These are phyloP conservation scores for Lotmaria passim DNA, from an alignment of 208 protist species.

Conservation along the genomic window DNA sequence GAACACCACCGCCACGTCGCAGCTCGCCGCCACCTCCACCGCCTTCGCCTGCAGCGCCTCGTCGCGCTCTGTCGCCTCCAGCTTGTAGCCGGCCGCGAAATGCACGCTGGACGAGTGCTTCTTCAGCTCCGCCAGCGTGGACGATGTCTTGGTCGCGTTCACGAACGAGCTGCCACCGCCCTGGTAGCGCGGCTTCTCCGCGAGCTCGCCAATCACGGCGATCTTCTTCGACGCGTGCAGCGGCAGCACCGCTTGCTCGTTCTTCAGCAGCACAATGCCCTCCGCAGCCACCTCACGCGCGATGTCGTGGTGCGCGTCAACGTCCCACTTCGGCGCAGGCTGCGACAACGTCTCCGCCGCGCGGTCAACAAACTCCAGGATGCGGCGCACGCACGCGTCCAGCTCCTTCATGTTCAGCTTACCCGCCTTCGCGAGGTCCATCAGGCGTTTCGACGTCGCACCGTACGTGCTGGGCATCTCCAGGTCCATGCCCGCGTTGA, in stretches of 20 bases:
- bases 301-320: constrained; percentile 35
- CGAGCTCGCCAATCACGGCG: constrained; percentile 28
- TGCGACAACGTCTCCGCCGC: constrained; percentile 7
- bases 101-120: not conserved
- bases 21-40: not conserved
- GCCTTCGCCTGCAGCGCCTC: constrained; percentile 5
- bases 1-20: constrained; percentile 14
- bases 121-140: constrained; percentile 10
- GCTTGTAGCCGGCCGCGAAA: constrained; percentile 7
- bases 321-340: constrained; percentile 8
- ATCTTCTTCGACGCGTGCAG: constrained; percentile 17
- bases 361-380: constrained; percentile 10
- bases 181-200: constrained; percentile 27
- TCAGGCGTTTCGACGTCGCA: constrained; percentile 23
- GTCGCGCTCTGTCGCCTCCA: not conserved
- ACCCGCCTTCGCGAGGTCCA: constrained; percentile 29
- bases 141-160: not conserved
- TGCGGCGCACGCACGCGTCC: constrained; percentile 16
- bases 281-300: constrained; percentile 40
- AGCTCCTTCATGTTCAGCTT: constrained; percentile 36
- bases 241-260: constrained; percentile 37
- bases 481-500: constrained; percentile 51
- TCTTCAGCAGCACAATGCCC: constrained; percentile 57
- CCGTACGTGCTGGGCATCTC: constrained; percentile 55
- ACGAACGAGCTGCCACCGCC: constrained; percentile 30